phyloP scores from a whole-genome alignment of 768 basidiomycete genomes.

The Suillus sp. region DNA sequence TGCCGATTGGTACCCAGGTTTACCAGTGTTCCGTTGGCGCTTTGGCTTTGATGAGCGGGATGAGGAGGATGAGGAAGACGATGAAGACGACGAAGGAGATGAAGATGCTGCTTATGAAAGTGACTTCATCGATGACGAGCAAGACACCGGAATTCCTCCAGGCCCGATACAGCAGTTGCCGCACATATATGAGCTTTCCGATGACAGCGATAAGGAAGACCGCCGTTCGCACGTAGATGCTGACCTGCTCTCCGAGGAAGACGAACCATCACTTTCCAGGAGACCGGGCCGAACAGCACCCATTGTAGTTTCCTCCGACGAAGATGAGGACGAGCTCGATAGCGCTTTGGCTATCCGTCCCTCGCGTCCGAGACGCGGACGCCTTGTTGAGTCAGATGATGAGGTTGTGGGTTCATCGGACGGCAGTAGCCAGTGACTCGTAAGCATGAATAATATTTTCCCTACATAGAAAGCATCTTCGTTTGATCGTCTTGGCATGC shows the following conservation, averaged over 20 bases:
- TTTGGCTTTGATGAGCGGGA: constrained; percentile 19
- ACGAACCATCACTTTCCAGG: constrained; percentile 4
- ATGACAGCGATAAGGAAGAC: constrained; percentile 19
- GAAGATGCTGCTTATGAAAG: constrained; percentile 48
- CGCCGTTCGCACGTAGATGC: constrained; percentile 1
- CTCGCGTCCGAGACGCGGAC: constrained; percentile 1
- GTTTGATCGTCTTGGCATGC: neutral
- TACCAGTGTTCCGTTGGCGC: constrained; percentile 20
- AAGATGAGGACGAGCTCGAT: constrained; percentile 16
- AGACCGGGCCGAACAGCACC: neutral
- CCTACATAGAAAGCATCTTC: constrained; percentile 9
- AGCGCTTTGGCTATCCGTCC: neutral
- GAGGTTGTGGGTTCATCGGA: constrained; percentile 18
- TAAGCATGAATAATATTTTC: constrained; percentile 5
- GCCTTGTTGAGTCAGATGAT: constrained; percentile 26
- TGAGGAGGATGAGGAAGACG: constrained; percentile 24
- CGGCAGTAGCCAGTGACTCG: constrained; percentile 5
- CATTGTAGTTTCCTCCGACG: constrained; percentile 22
- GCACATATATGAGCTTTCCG: constrained; percentile 30
- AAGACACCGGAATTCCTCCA: constrained; percentile 19
- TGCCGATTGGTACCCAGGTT: constrained; percentile 22
- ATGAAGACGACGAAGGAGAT: constrained; percentile 27
- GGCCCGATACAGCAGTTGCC: constrained; percentile 8
- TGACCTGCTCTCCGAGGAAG: constrained; percentile 13
- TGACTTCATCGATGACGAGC: constrained; percentile 59